Evolutionary conservation across 345 rosid species (phyloP).

Genomic region (Salix caprea): DNA sequence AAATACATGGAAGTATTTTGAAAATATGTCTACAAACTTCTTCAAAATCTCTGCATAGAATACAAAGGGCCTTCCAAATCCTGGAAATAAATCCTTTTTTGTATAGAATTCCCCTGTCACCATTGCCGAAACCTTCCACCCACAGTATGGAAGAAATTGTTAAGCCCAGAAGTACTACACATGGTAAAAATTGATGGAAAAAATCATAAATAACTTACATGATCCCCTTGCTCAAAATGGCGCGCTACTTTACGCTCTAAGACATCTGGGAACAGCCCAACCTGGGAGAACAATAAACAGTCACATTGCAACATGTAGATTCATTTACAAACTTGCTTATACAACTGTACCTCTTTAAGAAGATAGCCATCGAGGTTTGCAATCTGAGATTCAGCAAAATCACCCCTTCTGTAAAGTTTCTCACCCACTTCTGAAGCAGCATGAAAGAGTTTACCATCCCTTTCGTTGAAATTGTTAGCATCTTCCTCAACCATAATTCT

Average conservation of each 20-base stretch:
- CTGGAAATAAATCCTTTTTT: conserved; percentile 75
- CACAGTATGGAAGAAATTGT: conserved; percentile 10
- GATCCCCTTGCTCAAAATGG: conserved; percentile 70
- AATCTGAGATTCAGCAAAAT: conserved; percentile 66
- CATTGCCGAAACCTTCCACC: conserved; percentile 75
- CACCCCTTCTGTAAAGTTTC: conserved; percentile 66
- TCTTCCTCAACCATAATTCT: conserved; percentile 83
- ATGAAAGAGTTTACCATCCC: conserved; percentile 43
- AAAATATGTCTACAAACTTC: conserved; percentile 43
- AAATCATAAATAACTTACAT: conserved; percentile 41
- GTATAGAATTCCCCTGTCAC: conserved; percentile 83
- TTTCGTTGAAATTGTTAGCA: conserved; percentile 34
- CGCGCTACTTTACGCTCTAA: conserved; percentile 68
- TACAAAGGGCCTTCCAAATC: conserved; percentile 90
- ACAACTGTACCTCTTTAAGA: conserved; percentile 47
- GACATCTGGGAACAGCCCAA: conserved; percentile 79
- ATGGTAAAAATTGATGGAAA: background rate
- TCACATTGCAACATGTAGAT: conserved; percentile 3
- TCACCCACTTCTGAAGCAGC: conserved; percentile 70
- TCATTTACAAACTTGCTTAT: background rate
- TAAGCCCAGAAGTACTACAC: background rate
- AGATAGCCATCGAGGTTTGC: conserved; percentile 51
- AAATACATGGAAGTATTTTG: background rate
- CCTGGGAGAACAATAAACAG: conserved; percentile 39
- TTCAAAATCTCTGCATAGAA: conserved; percentile 66